phyloP scores from a whole-genome alignment of 768 basidiomycete genomes.

The Phlebiopsis flavidoalba region DNA sequence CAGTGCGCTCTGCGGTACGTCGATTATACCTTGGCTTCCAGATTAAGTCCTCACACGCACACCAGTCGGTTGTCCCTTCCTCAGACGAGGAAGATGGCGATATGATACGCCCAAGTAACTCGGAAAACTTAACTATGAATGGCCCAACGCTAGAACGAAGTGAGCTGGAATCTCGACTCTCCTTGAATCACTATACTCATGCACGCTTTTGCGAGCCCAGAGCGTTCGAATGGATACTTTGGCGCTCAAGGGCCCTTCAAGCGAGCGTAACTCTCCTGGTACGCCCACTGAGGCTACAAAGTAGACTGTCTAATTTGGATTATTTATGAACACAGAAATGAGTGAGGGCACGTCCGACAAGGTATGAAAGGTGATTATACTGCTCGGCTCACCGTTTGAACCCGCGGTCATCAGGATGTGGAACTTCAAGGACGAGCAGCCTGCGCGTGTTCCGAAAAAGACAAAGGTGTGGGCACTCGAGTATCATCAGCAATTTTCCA shows the following conservation, averaged over 20 bases:
- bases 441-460: neutral
- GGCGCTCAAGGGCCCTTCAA: too few relatives aligned
- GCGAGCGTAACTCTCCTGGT: too few relatives aligned
- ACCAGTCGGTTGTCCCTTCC: constrained; percentile 10
- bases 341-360: too few relatives aligned
- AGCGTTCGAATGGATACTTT: too few relatives aligned
- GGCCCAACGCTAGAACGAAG: neutral
- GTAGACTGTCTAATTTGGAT: too few relatives aligned
- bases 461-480: neutral
- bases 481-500: neutral
- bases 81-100: constrained; percentile 9
- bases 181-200: neutral
- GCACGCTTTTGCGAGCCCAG: too few relatives aligned
- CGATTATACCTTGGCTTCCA: neutral
- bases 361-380: too few relatives aligned
- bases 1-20: constrained; percentile 11
- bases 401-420: too few relatives aligned
- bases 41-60: neutral
- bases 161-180: neutral
- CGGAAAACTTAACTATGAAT: neutral
- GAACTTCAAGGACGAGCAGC: neutral
- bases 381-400: too few relatives aligned
- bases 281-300: too few relatives aligned
- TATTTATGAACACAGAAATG: too few relatives aligned
- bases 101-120: neutral